phyloP scores from a whole-genome alignment of 2,329 filamentous ascomycete genomes.

The Alternaria hordeiaustralica region DNA sequence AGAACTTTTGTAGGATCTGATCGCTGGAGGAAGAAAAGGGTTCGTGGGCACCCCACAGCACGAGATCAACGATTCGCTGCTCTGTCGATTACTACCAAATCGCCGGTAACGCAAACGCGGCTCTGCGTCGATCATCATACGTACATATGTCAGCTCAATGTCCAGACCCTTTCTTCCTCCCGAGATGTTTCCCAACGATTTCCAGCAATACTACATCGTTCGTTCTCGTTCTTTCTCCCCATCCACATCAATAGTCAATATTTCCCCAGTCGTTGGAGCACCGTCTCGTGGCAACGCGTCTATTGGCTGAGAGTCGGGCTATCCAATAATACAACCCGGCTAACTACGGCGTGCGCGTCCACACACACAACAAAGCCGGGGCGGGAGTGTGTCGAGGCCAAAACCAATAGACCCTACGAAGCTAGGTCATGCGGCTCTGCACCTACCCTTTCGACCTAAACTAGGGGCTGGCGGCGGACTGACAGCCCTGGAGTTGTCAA shows the following conservation, averaged over 20 bases:
- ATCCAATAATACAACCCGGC: neutral
- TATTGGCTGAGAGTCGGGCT: neutral
- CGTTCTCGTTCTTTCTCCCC: neutral
- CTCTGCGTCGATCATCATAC: neutral
- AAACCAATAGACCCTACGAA: neutral
- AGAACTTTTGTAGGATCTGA: neutral
- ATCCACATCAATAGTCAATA: neutral
- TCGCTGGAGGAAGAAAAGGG: neutral
- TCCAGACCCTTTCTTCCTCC: neutral
- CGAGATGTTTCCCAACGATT: neutral
- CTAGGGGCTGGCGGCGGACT: neutral
- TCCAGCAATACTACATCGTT: neutral
- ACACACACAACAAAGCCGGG: neutral
- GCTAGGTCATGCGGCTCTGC: neutral
- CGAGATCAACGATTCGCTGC: neutral
- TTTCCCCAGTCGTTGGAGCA: neutral
- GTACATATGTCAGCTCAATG: neutral
- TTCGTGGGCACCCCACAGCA: neutral
- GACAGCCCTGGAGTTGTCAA: neutral
- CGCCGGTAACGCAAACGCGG: neutral
- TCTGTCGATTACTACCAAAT: neutral
- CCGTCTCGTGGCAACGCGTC: neutral
- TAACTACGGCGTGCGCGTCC: neutral
- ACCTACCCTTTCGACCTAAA: neutral
- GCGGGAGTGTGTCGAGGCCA: neutral